Percentiles rank a stretch among this genome's conserved stretches.
Evolutionary conservation across 352 stramenopile genomes (phyloP).

Genomic region (Pythium grandisporangium): DNA sequence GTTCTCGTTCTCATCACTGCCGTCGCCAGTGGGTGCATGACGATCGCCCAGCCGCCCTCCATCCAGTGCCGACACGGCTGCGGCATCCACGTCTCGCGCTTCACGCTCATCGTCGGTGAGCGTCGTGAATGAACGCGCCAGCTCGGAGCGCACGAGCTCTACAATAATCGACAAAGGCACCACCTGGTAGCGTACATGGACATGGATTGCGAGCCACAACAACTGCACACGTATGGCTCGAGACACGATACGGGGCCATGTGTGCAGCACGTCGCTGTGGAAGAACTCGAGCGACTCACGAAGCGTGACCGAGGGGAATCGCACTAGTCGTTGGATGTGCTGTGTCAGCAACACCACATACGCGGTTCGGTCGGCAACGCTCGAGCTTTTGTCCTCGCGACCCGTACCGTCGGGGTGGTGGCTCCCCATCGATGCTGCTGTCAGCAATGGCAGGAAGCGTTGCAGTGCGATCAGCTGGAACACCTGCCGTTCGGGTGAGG

Average conservation of each 20-base stretch:
- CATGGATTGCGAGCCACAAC: conserved; percentile 40
- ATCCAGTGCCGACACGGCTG: conserved; percentile 7
- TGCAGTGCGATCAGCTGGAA: conserved; percentile 58
- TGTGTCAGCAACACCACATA: conserved; percentile 47
- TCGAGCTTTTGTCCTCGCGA: too few species aligned
- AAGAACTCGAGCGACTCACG: conserved; percentile 60
- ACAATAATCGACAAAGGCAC: conserved; percentile 25
- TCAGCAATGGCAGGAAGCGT: conserved; percentile 38
- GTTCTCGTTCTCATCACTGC: conserved; percentile 14
- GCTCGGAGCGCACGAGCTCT: conserved; percentile 32
- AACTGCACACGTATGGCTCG: conserved; percentile 43
- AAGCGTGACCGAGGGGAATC: conserved; percentile 20
- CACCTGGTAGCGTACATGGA: conserved; percentile 21
- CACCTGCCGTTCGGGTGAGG: conserved; percentile 18
- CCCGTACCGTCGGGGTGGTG: conserved; percentile 12
- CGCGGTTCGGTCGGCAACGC: too few species aligned
- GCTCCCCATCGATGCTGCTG: conserved; percentile 23
- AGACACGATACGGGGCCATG: conserved; percentile 34
- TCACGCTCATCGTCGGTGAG: not conserved
- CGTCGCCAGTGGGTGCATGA: too few species aligned
- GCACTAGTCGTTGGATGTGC: conserved; percentile 40
- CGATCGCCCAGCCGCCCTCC: too few species aligned
- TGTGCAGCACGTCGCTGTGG: conserved; percentile 35
- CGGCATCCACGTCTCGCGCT: not conserved
- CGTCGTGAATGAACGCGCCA: conserved; percentile 5